Evolutionary conservation across 202 grass and related monocot species (phyloP).

Genomic region (Schoenoplectus triqueter): DNA sequence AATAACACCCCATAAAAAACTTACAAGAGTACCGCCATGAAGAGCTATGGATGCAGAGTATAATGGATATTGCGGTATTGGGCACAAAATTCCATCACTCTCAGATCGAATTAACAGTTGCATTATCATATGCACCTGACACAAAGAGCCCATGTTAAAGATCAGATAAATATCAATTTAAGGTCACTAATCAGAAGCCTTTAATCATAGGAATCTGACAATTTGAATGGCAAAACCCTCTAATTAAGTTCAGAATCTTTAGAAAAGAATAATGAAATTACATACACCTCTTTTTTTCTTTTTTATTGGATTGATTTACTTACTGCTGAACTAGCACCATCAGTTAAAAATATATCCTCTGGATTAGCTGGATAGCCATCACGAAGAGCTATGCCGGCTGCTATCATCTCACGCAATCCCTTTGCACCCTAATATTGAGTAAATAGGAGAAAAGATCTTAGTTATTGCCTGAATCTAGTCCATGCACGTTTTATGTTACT

Average conservation of each 20-base stretch:
- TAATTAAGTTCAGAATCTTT: not conserved
- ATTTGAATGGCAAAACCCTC: not conserved
- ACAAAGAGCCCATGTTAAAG: not conserved
- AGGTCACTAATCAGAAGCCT: not conserved
- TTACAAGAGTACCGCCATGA: constrained; percentile 81
- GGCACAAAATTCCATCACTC: constrained; percentile 73
- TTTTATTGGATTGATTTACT: constrained; percentile 23
- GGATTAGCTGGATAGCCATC: constrained; percentile 62
- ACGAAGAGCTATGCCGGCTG: constrained; percentile 56
- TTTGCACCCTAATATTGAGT: constrained; percentile 50
- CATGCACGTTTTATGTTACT: not conserved
- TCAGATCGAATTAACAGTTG: constrained; percentile 70
- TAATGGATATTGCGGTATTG: constrained; percentile 74
- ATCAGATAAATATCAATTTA: not conserved
- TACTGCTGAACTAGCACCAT: constrained; percentile 72
- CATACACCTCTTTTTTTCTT: not conserved
- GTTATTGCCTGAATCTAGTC: not conserved
- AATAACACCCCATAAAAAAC: constrained; percentile 27
- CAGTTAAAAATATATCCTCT: constrained; percentile 80
- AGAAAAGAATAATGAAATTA: not conserved
- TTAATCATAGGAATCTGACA: not conserved
- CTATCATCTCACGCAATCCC: constrained; percentile 61
- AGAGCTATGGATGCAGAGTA: constrained; percentile 74
- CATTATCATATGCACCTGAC: constrained; percentile 71
- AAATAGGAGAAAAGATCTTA: not conserved